phyloP scores from a whole-genome alignment of 768 basidiomycete genomes.

The Macrocybe gigantea region DNA sequence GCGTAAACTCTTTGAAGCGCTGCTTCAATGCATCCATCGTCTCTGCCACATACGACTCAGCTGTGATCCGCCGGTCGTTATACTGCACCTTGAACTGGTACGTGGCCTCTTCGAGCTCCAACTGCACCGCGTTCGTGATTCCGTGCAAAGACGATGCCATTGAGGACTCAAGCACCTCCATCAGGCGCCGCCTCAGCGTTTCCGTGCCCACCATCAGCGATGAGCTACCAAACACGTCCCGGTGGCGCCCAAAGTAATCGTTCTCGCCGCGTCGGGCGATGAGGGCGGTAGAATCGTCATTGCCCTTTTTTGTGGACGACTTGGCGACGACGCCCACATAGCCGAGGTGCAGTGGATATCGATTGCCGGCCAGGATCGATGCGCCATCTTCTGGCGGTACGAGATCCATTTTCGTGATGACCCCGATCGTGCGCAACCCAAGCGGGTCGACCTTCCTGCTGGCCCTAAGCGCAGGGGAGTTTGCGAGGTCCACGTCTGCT shows the following conservation, averaged over 20 bases:
- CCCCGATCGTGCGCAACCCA: conserved; percentile 93
- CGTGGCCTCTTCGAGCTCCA: conserved; percentile 93
- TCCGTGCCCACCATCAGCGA: conserved; percentile 88
- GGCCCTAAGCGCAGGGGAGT: conserved; percentile 91
- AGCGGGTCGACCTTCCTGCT: conserved; percentile 93
- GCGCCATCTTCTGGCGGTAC: conserved; percentile 84
- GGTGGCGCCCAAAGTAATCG: conserved; percentile 62
- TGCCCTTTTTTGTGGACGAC: conserved; percentile 50
- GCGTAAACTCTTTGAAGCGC: conserved; percentile 80
- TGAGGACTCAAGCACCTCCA: conserved; percentile 96
- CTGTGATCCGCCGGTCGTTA: conserved; percentile 90
- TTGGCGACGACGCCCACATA: conserved; percentile 97
- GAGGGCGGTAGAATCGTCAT: conserved; percentile 41
- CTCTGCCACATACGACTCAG: conserved; percentile 97
- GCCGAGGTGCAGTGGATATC: conserved; percentile 95
- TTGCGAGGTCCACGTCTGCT: conserved; percentile 97
- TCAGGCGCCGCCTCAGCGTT: conserved; percentile 82
- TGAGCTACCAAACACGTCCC: conserved; percentile 57
- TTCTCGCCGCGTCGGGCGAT: conserved; percentile 53
- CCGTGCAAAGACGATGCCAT: conserved; percentile 96
- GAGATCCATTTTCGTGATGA: conserved; percentile 98
- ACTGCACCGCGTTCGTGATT: conserved; percentile 94
- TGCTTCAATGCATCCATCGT: conserved; percentile 91
- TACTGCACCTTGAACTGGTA: conserved; percentile 99
- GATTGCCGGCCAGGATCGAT: conserved; percentile 74